Conservation (phyloP, 1,139 yeast genomes). For the Yamadazyma siamensis region DNA sequence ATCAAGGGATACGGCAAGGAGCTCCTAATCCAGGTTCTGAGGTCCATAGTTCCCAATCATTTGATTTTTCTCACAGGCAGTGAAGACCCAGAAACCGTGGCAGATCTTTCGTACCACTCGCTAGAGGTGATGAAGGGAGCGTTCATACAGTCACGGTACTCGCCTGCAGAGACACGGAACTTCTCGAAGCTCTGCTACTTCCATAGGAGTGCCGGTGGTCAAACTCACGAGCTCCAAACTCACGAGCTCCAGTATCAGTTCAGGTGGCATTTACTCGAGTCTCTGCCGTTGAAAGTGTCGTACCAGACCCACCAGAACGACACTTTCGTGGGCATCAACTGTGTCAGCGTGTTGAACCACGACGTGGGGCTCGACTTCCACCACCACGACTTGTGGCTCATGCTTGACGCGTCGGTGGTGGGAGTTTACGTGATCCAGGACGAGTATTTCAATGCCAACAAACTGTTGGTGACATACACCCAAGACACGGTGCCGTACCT, state of each 20-base stretch:
- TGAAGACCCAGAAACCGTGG: slow-evolving; percentile 23
- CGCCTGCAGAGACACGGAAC: slow-evolving; percentile 51
- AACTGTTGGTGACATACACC: slow-evolving; percentile 3
- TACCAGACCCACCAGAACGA: slow-evolving; percentile 22
- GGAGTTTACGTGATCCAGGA: slow-evolving; percentile 38
- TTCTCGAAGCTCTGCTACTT: slow-evolving; percentile 52
- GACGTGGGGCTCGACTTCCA: slow-evolving; percentile 23
- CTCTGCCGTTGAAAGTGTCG: slow-evolving; percentile 50
- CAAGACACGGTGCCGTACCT: slow-evolving; percentile 17
- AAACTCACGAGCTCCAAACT: too few relatives aligned
- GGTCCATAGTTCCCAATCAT: slow-evolving; percentile 49
- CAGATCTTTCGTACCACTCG: slow-evolving; percentile 19
- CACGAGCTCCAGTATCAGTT: slow-evolving; percentile 38
- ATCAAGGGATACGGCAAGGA: slow-evolving; percentile 83
- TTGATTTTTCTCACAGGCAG: slow-evolving; percentile 36
- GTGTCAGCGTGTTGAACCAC: slow-evolving; percentile 35
- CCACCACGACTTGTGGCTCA: slow-evolving; percentile 34
- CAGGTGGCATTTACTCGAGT: slow-evolving; percentile 39
- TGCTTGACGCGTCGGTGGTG: slow-evolving; percentile 55
- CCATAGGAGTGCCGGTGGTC: too few relatives aligned
- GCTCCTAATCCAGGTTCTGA: slow-evolving; percentile 50
- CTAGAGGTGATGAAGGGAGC: slow-evolving; percentile 24
- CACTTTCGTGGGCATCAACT: slow-evolving; percentile 33
- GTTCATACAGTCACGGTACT: slow-evolving; percentile 32
- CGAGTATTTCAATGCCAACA: slow-evolving; percentile 14